Evolutionary conservation across 306 rosid species (phyloP), one percentile per base, ranked within the genome.

Genomic region (Arachis hypogaea): DNA sequence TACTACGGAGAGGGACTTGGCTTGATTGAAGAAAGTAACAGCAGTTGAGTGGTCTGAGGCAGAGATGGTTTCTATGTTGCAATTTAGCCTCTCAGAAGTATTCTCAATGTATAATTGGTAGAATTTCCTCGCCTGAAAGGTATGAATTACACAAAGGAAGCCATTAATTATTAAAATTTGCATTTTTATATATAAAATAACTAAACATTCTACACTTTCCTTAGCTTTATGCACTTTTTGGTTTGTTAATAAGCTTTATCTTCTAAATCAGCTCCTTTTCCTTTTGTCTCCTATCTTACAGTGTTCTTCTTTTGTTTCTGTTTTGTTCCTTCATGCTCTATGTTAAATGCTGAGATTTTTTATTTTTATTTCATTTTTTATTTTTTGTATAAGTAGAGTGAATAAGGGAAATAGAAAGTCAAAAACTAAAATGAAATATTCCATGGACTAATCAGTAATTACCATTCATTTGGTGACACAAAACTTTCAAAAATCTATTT

Each of bases 121-220:
- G 9, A 81, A 58, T 60, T 85, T 89, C 75, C 70, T 84, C 11
- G 75, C 85, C 98, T 93, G 87, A 18, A 63, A 59, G 51, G 30
- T 42, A 11, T 44, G 11, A 47, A 42, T 16, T 50, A 3, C 42
- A 56, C n/a, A 18, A 60, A 42, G 49, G 66, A 64, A 64, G 47
- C 55, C 73, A 63, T 72, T 4, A 22, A 50, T 16, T 33, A 18
- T 28, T 49, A 16, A 40, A 68, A n/a, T 47, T 51, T 66, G 51
- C 11, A 74, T 8, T 14, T 78, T 38, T 46, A 28, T 63, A 22
- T 12, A 30, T 49, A 33, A 33, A 33, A 33, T 33, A 33, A 33
- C 38, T 33, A 33, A 33, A 33, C 4, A 33, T 33, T 33, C 3
- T 33, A 33, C 38, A 33, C 38, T 4, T 43, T 54, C 52, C 12